A percentile compares a stretch with the other conserved stretches of the same genome.
Conservation (phyloP, 352 stramenopile genomes). For the Pythium insidiosum region DNA sequence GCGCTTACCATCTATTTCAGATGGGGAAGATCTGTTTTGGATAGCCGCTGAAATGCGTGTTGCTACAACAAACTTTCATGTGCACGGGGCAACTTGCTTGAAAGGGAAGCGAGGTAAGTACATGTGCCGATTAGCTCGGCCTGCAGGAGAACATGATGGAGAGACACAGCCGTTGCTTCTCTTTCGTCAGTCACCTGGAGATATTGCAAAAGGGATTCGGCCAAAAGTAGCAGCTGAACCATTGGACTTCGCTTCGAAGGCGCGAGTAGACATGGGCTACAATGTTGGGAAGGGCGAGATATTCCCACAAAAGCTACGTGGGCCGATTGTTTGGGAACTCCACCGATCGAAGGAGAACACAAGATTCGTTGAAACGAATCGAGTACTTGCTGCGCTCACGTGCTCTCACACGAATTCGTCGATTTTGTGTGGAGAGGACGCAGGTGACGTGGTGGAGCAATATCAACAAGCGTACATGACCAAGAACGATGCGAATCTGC, state of each 20-base stretch:
- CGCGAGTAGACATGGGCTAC: not conserved
- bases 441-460: conserved; percentile 2
- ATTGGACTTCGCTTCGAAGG: not conserved
- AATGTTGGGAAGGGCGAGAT: not conserved
- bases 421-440: conserved; percentile 2
- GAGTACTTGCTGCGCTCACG: not conserved
- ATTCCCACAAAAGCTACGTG: not conserved
- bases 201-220: not conserved
- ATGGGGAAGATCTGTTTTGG: not conserved
- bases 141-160: not conserved
- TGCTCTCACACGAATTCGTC: conserved; percentile 3
- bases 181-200: not conserved
- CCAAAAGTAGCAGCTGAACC: not conserved
- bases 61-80: not conserved
- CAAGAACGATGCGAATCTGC: not conserved
- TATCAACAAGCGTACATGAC: conserved; percentile 9
- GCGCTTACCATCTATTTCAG: not conserved
- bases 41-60: not conserved
- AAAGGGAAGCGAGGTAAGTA: not conserved
- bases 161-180: not conserved
- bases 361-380: conserved; percentile 5
- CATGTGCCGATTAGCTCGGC: not conserved
- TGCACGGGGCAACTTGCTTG: not conserved
- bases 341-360: not conserved
- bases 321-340: not conserved